Percentiles rank a stretch among this genome's conserved stretches.
Evolutionary conservation across 176 grass and related monocot genomes (phyloP).

Genomic region (Panicum miliaceum): DNA sequence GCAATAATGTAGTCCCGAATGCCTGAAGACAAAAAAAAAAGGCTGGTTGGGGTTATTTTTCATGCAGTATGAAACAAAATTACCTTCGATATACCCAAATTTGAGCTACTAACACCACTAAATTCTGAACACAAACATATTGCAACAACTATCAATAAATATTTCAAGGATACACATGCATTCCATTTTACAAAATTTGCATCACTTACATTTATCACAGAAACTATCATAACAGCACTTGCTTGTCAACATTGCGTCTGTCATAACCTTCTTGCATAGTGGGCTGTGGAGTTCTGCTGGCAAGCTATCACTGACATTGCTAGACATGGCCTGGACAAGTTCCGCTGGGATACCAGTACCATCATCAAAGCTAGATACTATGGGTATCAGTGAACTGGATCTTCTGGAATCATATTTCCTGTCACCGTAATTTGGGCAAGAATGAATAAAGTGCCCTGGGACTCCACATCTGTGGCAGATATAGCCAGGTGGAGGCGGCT

Average conservation of each 20-base stretch:
- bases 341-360: slow-evolving; percentile 6
- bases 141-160: neutral
- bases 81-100: neutral
- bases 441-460: slow-evolving; percentile 52
- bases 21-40: slow-evolving; percentile 34
- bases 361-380: slow-evolving; percentile 31
- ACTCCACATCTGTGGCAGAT: slow-evolving; percentile 46
- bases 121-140: slow-evolving; percentile 2
- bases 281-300: slow-evolving; percentile 33
- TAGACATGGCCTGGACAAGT: slow-evolving; percentile 11
- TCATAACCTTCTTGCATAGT: slow-evolving; percentile 37
- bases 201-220: slow-evolving; percentile 42
- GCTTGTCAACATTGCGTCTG: slow-evolving; percentile 20
- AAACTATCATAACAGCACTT: slow-evolving; percentile 49
- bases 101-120: neutral
- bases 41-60: neutral
- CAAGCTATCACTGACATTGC: slow-evolving; percentile 8
- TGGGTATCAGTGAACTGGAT: neutral
- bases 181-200: neutral
- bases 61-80: neutral
- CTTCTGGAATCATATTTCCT: slow-evolving; percentile 39
- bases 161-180: neutral
- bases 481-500: slow-evolving; percentile 39
- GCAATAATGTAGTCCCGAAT: slow-evolving; percentile 39
- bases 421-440: slow-evolving; percentile 47